Percentiles rank a stretch among this genome's conserved stretches.
These are phyloP conservation scores for Botrytis cinerea DNA, from an alignment of 2,329 filamentous ascomycete genomes.

Conservation along the genomic window DNA sequence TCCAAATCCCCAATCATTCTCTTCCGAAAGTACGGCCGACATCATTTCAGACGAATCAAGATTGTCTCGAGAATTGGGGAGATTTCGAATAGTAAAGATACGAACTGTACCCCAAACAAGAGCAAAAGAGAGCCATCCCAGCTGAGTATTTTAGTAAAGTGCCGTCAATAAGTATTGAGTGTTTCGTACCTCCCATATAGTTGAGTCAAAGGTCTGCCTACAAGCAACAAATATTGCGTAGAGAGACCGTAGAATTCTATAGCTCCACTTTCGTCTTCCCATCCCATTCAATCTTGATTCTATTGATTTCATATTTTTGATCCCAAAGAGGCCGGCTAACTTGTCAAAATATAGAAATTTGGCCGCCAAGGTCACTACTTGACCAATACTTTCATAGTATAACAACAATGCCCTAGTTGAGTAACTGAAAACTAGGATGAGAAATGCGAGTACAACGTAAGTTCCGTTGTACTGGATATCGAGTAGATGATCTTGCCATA, in stretches of 20 bases:
- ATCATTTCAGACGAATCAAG: neutral
- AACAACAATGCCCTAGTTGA: neutral
- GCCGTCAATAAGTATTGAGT: neutral
- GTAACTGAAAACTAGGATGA: neutral
- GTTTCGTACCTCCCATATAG: neutral
- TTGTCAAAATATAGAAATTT: neutral
- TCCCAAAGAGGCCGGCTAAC: neutral
- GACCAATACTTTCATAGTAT: neutral
- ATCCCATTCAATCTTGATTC: neutral
- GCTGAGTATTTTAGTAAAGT: neutral
- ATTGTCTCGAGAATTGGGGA: neutral
- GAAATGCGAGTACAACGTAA: neutral
- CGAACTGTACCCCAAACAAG: neutral
- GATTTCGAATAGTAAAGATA: neutral
- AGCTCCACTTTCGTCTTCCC: neutral
- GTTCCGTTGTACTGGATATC: neutral
- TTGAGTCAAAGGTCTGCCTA: neutral
- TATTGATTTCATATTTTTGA: neutral
- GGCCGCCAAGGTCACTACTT: neutral
- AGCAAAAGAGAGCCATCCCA: neutral
- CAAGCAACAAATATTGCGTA: neutral
- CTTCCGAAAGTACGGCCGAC: neutral
- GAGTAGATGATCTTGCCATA: neutral
- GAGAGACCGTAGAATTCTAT: neutral
- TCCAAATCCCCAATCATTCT: neutral